Percentiles rank a stretch among this genome's conserved stretches.
Conservation (phyloP, 1,284 basidiomycete genomes). For the Chondrostereum purpureum region DNA sequence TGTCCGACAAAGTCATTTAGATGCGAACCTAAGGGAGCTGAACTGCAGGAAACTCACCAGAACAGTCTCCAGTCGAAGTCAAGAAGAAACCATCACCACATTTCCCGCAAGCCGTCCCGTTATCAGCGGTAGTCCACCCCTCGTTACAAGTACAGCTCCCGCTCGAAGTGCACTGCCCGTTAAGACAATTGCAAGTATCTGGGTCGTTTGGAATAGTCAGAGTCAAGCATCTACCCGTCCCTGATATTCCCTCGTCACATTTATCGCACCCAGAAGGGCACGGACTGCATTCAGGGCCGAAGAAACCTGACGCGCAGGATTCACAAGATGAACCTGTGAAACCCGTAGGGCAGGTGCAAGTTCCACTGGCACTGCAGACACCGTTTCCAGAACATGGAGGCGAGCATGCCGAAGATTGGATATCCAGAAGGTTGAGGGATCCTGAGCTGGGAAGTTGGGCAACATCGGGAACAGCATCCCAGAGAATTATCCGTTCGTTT, state of each 20-base stretch:
- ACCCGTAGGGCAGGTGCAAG: slow-evolving; percentile 63
- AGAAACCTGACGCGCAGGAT: slow-evolving; percentile 63
- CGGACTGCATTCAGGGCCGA: slow-evolving; percentile 59
- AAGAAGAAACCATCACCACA: slow-evolving; percentile 73
- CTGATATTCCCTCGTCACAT: slow-evolving; percentile 74
- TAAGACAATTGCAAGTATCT: slow-evolving; percentile 68
- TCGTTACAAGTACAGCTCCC: slow-evolving; percentile 69
- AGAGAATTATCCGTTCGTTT: slow-evolving; percentile 54
- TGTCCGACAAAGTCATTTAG: slow-evolving; percentile 13
- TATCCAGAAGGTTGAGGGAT: slow-evolving; percentile 50
- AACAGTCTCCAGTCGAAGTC: slow-evolving; percentile 61
- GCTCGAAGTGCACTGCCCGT: slow-evolving; percentile 61
- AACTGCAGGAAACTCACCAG: slow-evolving; percentile 45
- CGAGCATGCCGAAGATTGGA: slow-evolving; percentile 66
- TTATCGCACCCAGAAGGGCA: slow-evolving; percentile 61
- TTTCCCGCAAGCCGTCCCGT: slow-evolving; percentile 67
- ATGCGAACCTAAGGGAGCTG: too few species aligned
- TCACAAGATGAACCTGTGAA: slow-evolving; percentile 77
- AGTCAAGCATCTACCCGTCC: slow-evolving; percentile 61
- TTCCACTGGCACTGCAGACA: slow-evolving; percentile 60
- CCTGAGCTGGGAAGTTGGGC: slow-evolving; percentile 53
- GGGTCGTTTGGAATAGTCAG: slow-evolving; percentile 44
- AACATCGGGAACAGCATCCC: slow-evolving; percentile 74
- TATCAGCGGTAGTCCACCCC: slow-evolving; percentile 65
- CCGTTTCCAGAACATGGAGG: slow-evolving; percentile 66